These are phyloP conservation scores for Chlamydomonas reinhardtii DNA, from an alignment of 163 green algal species.

Conservation along the genomic window DNA sequence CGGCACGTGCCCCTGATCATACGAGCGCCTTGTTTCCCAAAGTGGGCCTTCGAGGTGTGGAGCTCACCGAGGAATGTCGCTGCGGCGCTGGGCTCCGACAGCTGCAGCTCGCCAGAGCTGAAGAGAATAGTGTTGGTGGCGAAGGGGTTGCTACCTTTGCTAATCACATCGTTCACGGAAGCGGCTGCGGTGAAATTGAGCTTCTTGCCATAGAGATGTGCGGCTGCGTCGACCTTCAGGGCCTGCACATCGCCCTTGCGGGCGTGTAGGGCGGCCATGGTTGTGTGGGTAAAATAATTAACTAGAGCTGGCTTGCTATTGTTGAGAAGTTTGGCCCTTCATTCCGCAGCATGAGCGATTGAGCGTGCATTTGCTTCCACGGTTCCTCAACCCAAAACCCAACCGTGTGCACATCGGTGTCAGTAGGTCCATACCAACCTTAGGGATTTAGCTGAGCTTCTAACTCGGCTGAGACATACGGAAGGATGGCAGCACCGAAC, in stretches of 20 bases:
- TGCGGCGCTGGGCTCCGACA: conserved; percentile 76
- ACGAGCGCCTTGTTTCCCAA: too few relatives aligned
- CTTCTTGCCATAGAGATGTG: conserved; percentile 18
- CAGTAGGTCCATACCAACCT: too few relatives aligned
- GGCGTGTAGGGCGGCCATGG: conserved; percentile 49
- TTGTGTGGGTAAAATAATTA: neutral
- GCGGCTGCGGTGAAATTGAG: conserved; percentile 28
- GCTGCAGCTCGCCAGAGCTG: conserved; percentile 31
- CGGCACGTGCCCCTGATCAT: too few relatives aligned
- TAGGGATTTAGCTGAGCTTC: too few relatives aligned
- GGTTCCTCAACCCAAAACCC: too few relatives aligned
- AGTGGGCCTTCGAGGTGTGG: too few relatives aligned
- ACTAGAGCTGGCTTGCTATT: neutral
- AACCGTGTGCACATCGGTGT: too few relatives aligned
- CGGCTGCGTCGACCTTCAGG: conserved; percentile 67
- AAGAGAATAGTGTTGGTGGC: conserved; percentile 56
- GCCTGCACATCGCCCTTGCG: conserved; percentile 73
- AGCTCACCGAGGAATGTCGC: conserved; percentile 71
- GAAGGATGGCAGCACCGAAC: neutral
- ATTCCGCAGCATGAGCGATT: too few relatives aligned
- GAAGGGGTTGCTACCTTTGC: conserved; percentile 50
- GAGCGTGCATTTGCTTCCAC: neutral
- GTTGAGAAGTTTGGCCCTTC: neutral
- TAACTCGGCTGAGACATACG: too few relatives aligned
- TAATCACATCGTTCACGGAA: conserved; percentile 25